Base-by-base conservation (phyloP, 1,284 basidiomycete species). In the Athelia sp. region DNA sequence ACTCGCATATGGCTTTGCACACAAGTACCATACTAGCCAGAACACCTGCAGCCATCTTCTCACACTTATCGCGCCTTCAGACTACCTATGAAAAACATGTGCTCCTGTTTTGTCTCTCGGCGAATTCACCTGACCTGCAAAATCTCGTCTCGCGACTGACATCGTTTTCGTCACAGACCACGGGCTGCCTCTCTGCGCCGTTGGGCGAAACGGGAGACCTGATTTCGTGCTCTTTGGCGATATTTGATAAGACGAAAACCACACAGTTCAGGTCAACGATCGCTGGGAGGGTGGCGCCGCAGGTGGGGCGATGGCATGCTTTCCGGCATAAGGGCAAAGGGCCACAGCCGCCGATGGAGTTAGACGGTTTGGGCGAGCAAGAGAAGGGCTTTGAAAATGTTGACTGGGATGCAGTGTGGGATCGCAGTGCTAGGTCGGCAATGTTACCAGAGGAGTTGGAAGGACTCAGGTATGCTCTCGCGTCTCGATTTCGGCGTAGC, bases 281-380 rank as follows among this genome's bases (percentile, higher is more conserved):
- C 46, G 73, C 76, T 0, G 84, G 87, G 9, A 67, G 67, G 42
- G 63, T 66, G 22, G 67, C 74, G n/a, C 64, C 74, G 2, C 81
- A 85, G 54, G 84, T 89, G 6, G 87, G 87, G 19, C 70, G 83
- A 42, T 81, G 81, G 81, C 79, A 84, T 58, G 72, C 81, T 18
- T 73, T 78, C 45, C 62, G 72, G 49, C 70, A 70, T 48, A 67
- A 58, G 43, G 57, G 55, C 4, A 52, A 50, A 32, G 54, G 54
- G 44, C 49, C 51, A 14, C 51, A 55, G 31, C 23, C 51, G 26
- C 47, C 51, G 34, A 45, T 49, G 38, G 34, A 35, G 13, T 31
- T 53, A n/a, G 40, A 43, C 36, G 52, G 56, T 21, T 47, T 52
- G 52, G 35, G 43, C 23, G 19, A 40, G 22, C 6, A n/a, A 40